phyloP scores from a whole-genome alignment of 305 asterid species.

The Solanum chacoense region DNA sequence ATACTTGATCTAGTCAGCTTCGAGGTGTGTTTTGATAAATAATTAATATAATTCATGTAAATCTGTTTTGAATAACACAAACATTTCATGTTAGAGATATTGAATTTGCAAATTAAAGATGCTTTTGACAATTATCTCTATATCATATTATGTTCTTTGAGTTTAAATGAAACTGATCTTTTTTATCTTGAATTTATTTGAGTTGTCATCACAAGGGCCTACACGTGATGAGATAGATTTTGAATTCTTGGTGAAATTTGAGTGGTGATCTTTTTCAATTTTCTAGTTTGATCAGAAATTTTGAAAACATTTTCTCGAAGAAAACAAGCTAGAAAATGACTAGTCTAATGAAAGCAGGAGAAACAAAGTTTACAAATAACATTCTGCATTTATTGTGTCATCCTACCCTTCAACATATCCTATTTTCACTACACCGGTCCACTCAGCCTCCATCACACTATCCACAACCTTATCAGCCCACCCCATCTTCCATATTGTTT shows the following conservation, averaged over 20 bases:
- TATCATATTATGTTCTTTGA: neutral
- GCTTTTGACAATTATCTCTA: neutral
- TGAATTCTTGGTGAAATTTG: neutral
- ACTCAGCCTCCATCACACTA: too few relatives aligned
- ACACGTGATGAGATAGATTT: neutral
- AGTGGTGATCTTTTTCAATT: neutral
- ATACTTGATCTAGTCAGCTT: neutral
- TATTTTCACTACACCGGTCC: too few relatives aligned
- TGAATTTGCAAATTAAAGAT: neutral
- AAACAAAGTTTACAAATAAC: too few relatives aligned
- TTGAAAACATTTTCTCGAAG: too few relatives aligned
- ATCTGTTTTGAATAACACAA: neutral
- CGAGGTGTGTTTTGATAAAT: neutral
- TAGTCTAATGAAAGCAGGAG: too few relatives aligned
- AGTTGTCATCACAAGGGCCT: neutral
- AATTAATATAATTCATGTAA: neutral
- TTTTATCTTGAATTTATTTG: neutral
- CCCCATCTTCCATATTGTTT: too few relatives aligned
- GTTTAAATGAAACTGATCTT: neutral
- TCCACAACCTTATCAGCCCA: too few relatives aligned
- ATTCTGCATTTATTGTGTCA: too few relatives aligned
- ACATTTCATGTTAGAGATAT: neutral
- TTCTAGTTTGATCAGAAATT: rapidly evolving
- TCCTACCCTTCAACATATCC: too few relatives aligned
- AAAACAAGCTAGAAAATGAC: too few relatives aligned